These are phyloP conservation scores for Wickerhamiella kazuoi DNA, from an alignment of 805 yeast genomes.

Conservation along the genomic window DNA sequence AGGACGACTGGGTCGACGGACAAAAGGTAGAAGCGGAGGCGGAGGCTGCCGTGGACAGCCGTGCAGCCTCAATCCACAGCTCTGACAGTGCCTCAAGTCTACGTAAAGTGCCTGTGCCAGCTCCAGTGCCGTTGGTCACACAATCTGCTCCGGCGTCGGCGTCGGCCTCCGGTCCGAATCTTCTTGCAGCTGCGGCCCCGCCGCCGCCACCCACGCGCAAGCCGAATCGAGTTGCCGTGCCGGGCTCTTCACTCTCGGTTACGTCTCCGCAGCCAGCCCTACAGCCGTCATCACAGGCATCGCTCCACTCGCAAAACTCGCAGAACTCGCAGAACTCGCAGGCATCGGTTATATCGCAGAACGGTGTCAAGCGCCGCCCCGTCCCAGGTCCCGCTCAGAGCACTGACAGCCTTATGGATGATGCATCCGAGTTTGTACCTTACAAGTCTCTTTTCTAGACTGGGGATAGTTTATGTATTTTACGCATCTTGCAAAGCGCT, in stretches of 20 bases:
- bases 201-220: too few species aligned
- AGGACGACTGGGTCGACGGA: conserved; percentile 34
- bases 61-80: neutral
- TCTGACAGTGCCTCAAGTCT: neutral
- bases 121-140: neutral
- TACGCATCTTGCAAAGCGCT: too few species aligned
- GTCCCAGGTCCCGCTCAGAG: neutral
- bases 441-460: conserved; percentile 1
- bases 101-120: neutral
- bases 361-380: neutral
- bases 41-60: neutral
- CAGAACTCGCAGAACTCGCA: neutral
- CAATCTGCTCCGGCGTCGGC: neutral
- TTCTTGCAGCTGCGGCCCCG: neutral
- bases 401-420: conserved; percentile 1
- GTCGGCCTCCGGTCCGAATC: neutral
- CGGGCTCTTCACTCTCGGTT: neutral
- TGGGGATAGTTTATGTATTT: too few species aligned
- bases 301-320: neutral
- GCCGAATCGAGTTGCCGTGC: neutral
- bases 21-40: neutral
- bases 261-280: too few species aligned
- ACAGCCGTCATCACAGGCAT: too few species aligned
- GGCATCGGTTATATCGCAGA: neutral
- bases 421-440: neutral